Base-by-base conservation (phyloP, 1,284 basidiomycete genomes). In the Tremellales sp. region DNA sequence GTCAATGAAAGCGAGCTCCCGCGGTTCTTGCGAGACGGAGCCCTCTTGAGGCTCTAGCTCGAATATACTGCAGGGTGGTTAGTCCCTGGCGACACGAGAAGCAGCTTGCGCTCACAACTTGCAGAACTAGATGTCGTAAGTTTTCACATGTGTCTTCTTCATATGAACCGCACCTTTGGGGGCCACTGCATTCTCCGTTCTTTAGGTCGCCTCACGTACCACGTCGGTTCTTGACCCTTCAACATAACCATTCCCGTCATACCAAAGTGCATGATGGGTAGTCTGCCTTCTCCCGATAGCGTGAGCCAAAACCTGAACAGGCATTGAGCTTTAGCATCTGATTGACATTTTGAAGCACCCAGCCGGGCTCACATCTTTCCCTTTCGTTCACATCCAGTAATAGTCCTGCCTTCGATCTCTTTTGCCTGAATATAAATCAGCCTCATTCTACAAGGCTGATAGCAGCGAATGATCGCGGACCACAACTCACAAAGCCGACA, bases 191-290 rank as follows among this genome's bases (percentile, higher is more conserved):
- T 72, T 3, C 74, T 67, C 4, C 71, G 68, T 35, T 78, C 77
- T 45, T 76, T 76, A 2, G 80, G 78, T 12, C 75, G 74, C 46
- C 79, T 77, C 50, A 78, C 78, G 67, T 90, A 89, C 66, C 82
- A 80, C 5, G 78, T 77, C 1, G 83, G 77, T 22, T 77, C 71
- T 52, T 78, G 71, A 1, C 85, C 86, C 65, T 79, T 81, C 8
- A 87, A 73, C 82, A 86, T 47, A 14, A 89, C 75, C 81, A 83
- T 72, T 8, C 86, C 86, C 3, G 85, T 87, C 86, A 88, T 88
- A 2, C 86, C 86, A 57, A 88, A 86, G 64, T 88, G 86, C 48
- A 87, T 73, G 4, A 87, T 82, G 3, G 85, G 86, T 54, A 79
- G 70, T 60, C 75, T 75, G 0, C 84, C 84, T 19, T 75, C 56